Conservation (phyloP, 768 basidiomycete genomes). For the Tephrocybe sp. region DNA sequence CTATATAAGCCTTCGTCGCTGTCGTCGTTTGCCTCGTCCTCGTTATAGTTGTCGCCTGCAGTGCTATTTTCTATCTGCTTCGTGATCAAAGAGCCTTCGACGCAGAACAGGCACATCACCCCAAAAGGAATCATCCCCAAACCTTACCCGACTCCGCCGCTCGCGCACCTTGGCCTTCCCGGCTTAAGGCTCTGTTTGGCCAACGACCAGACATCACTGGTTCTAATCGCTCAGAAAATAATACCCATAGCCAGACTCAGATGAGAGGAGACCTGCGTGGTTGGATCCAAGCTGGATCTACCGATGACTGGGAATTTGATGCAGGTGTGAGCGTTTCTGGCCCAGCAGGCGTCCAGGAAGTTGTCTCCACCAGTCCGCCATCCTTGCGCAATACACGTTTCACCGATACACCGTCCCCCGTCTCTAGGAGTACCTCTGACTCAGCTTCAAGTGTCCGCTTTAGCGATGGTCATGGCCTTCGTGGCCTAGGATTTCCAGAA, state of each 20-base stretch:
- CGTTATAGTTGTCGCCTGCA: slow-evolving; percentile 53
- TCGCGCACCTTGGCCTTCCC: slow-evolving; percentile 6
- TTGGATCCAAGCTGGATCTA: slow-evolving; percentile 51
- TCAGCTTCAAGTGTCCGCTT: slow-evolving; percentile 28
- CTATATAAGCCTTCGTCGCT: slow-evolving; percentile 54
- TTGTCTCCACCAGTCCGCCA: slow-evolving; percentile 4
- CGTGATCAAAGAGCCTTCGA: slow-evolving; percentile 46
- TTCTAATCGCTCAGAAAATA: background rate
- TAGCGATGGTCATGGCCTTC: slow-evolving; percentile 23
- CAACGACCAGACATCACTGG: background rate
- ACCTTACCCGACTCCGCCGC: background rate
- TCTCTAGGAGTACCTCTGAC: slow-evolving; percentile 25
- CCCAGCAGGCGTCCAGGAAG: background rate
- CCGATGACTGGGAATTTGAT: slow-evolving; percentile 47
- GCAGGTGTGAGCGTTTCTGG: slow-evolving; percentile 8
- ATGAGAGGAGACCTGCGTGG: slow-evolving; percentile 33
- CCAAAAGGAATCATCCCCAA: slow-evolving; percentile 18
- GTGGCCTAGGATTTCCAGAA: slow-evolving; percentile 23
- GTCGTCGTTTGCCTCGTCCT: slow-evolving; percentile 55
- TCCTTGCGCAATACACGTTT: slow-evolving; percentile 3
- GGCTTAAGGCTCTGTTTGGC: slow-evolving; percentile 5
- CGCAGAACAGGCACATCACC: slow-evolving; percentile 33
- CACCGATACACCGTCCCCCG: slow-evolving; percentile 13
- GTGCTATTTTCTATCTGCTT: slow-evolving; percentile 57
- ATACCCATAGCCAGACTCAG: slow-evolving; percentile 7